Conservation (phyloP, 23 red algal genomes). For the Gracilariopsis chorda region DNA sequence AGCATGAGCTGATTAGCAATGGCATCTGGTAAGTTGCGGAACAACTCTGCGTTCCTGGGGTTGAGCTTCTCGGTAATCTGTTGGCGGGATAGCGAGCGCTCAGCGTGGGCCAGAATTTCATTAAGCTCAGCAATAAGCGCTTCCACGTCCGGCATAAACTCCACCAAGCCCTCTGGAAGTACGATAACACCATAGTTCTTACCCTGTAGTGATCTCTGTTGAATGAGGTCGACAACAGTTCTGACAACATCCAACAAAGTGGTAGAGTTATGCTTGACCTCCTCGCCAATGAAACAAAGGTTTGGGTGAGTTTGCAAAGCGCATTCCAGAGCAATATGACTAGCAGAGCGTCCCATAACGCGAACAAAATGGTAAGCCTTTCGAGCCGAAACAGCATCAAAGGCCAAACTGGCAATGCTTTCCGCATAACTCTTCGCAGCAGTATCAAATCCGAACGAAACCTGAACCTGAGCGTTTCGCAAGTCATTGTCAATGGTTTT, state of each 20-base stretch:
- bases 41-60: slow-evolving; percentile 46
- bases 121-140: slow-evolving; percentile 85
- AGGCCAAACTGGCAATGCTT: slow-evolving; percentile 84
- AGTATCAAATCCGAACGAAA: slow-evolving; percentile 95
- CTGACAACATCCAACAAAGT: slow-evolving; percentile 73
- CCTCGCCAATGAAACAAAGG: slow-evolving; percentile 92
- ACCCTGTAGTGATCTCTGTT: slow-evolving; percentile 58
- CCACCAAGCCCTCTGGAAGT: slow-evolving; percentile 95
- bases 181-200: slow-evolving; percentile 96
- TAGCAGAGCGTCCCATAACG: slow-evolving; percentile 94
- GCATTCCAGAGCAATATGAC: slow-evolving; percentile 94
- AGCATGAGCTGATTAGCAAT: slow-evolving; percentile 90
- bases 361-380: slow-evolving; percentile 95
- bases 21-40: slow-evolving; percentile 57
- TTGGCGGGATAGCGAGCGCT: background rate
- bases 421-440: slow-evolving; percentile 85
- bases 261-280: slow-evolving; percentile 80
- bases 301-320: slow-evolving; percentile 98
- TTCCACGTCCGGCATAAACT: slow-evolving; percentile 98
- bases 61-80: slow-evolving; percentile 46
- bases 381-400: slow-evolving; percentile 91
- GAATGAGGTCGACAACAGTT: slow-evolving; percentile 66
- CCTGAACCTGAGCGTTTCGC: slow-evolving; percentile 85
- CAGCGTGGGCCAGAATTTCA: slow-evolving; percentile 73
- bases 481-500: slow-evolving; percentile 99